Evolutionary conservation across 2,329 filamentous ascomycete species (phyloP).

Genomic region (Parafenestella ontariensis): DNA sequence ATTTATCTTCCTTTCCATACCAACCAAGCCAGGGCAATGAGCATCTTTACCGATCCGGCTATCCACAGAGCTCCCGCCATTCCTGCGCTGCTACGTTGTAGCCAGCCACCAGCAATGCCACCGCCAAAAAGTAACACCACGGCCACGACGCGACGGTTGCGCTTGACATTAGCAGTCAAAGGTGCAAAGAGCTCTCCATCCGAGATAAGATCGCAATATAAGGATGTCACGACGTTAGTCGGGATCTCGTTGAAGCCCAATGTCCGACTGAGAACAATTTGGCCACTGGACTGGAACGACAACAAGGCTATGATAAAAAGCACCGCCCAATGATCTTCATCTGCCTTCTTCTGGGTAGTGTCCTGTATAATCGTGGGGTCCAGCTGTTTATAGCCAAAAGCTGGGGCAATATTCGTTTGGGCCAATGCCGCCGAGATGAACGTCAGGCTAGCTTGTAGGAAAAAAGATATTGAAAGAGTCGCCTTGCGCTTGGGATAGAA

Average conservation of each 20-base stretch:
- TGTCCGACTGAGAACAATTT: not conserved
- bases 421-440: not conserved
- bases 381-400: not conserved
- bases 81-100: not conserved
- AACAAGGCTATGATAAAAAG: not conserved
- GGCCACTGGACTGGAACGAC: not conserved
- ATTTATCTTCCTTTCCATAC: not conserved
- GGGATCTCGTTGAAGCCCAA: not conserved
- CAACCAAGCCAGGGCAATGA: not conserved
- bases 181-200: not conserved
- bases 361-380: not conserved
- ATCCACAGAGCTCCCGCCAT: not conserved
- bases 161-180: not conserved
- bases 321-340: not conserved
- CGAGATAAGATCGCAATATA: not conserved
- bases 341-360: not conserved
- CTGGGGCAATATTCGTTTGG: not conserved
- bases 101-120: not conserved
- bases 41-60: not conserved
- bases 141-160: not conserved
- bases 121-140: not conserved
- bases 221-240: not conserved
- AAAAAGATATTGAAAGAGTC: not conserved
- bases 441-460: not conserved
- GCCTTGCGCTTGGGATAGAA: not conserved